Evolutionary conservation across 2,329 filamentous ascomycete species (phyloP), one percentile per base, ranked within the genome.

Genomic region (Aspergillus niger): DNA sequence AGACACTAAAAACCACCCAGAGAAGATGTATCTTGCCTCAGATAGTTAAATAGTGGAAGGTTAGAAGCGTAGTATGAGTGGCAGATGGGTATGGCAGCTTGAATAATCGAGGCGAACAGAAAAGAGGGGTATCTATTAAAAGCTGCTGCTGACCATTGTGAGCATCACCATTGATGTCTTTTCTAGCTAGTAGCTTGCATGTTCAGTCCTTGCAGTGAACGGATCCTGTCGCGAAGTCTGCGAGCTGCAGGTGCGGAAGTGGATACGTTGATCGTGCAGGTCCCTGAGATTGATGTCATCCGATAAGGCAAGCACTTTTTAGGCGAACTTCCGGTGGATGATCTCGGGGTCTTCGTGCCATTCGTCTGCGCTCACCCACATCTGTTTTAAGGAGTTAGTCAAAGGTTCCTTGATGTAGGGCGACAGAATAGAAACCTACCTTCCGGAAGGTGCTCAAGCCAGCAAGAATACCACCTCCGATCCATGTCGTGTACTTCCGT

Each of bases 321-420:
- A 97, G 72, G 92, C 93, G 78, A 98, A 97, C 80, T 97, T 98
- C 73, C 92, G 95, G 80, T 98, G 94, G 74, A 99, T 98, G 71
- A 99, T 95, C 74, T 99, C 94, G 17, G 95, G 95, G 75, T 99
- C 97, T 84, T 99, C 95, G 77, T 99, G 95, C 95, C 95, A 99
- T 82, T 99, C 95, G 74, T 98, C 95, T 75, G 97, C 94, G 79
- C 92, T 97, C 73, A 99, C 95, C 92, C 95, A 98, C 95, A 99
- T 99, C 94, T 97, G 75, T 32, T 58, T n/a, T 8, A 30, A 30
- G 28, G 36, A 30, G 52, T 66, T 53, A 60, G 55, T 24, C 32
- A 2, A 22, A 30, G 4, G n/a, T 41, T 2, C 1, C 47, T 52
- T 24, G 13, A 17, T n/a, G 3, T 8, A 28, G 22, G 36, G 15